Evolutionary conservation across 768 basidiomycete genomes (phyloP).

Genomic region (Kwoniella botswanensis): DNA sequence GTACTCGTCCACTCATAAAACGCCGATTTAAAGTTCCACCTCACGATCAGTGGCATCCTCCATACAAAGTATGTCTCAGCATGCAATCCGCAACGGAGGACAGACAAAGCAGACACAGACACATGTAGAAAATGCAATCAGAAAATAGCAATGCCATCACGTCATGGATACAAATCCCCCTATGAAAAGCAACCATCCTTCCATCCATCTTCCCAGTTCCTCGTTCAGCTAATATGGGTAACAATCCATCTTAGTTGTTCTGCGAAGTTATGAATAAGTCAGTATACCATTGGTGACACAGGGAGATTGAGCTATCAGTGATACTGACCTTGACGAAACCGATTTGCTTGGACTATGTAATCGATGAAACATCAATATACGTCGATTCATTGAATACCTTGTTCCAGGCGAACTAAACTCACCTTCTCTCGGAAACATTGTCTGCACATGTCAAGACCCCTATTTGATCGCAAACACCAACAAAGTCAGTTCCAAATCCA

Average conservation of each 20-base stretch:
- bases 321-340: constrained; percentile 84
- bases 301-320: neutral
- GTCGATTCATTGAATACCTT: neutral
- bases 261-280: constrained; percentile 19
- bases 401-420: neutral
- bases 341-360: constrained; percentile 70
- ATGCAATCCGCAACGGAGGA: neutral
- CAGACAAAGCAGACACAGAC: neutral
- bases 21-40: constrained; percentile 18
- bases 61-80: neutral
- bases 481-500: too few relatives aligned
- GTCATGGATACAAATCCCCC: constrained; percentile 29
- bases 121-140: neutral
- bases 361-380: neutral
- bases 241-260: constrained; percentile 45
- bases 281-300: constrained; percentile 7
- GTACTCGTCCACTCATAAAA: constrained; percentile 7
- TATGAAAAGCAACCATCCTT: neutral
- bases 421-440: constrained; percentile 93
- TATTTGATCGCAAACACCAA: constrained; percentile 23
- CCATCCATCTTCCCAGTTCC: neutral
- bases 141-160: constrained; percentile 29
- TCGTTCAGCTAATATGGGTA: constrained; percentile 7
- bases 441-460: constrained; percentile 95
- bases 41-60: constrained; percentile 2